Conservation (phyloP, 768 basidiomycete species). For the Termitomyces sp. region DNA sequence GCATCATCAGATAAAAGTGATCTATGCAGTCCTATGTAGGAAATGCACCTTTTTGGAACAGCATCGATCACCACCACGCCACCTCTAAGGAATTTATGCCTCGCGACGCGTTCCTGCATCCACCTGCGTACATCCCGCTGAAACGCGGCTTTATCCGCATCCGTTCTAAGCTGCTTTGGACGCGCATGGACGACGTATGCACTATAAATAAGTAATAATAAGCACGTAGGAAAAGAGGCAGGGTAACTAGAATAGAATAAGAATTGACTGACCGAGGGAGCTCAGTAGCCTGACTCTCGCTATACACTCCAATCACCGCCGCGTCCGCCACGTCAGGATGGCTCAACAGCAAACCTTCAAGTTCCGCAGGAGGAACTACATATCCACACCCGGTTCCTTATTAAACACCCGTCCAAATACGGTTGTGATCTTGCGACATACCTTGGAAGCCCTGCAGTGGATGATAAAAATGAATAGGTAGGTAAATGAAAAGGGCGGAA, state of each 20-base stretch:
- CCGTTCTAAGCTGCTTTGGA: conserved; percentile 30
- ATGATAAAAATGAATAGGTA: neutral
- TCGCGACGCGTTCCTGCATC: conserved; percentile 65
- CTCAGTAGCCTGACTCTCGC: conserved; percentile 71
- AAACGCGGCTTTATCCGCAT: conserved; percentile 40
- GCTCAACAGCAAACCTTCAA: conserved; percentile 72
- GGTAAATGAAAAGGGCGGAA: neutral
- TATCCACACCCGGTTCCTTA: neutral
- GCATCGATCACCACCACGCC: conserved; percentile 64
- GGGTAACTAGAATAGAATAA: neutral
- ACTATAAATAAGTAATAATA: conserved; percentile 26
- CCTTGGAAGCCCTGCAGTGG: conserved; percentile 69
- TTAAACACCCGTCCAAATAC: neutral
- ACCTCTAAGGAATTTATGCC: conserved; percentile 76
- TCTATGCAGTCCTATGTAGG: too few species aligned
- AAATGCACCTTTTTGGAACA: conserved; percentile 64
- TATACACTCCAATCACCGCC: conserved; percentile 77
- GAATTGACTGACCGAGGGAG: conserved; percentile 55
- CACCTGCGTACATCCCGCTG: conserved; percentile 55
- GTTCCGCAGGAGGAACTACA: conserved; percentile 81
- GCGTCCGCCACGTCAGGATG: conserved; percentile 77
- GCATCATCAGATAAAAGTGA: too few species aligned
- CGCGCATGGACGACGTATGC: conserved; percentile 60
- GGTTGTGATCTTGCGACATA: conserved; percentile 20
- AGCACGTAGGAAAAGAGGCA: neutral